Evolutionary conservation across 129 eudicot species (phyloP).

Genomic region (Flaveria ramosissima): DNA sequence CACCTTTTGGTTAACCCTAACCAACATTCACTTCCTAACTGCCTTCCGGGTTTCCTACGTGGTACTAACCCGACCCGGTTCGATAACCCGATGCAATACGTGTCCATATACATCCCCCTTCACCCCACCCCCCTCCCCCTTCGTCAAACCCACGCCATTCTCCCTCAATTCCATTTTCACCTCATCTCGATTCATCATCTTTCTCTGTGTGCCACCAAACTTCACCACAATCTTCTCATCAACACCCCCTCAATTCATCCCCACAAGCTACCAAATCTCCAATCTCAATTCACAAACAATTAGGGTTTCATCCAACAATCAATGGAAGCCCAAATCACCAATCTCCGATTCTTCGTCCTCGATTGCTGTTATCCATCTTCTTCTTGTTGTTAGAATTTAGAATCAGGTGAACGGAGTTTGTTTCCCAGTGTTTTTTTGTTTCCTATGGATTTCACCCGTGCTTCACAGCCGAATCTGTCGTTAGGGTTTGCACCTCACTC

Average conservation of each 20-base stretch:
- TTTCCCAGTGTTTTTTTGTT: background rate
- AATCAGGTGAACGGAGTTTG: background rate
- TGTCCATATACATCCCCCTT: slow-evolving; percentile 42
- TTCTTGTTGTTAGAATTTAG: slow-evolving; percentile 27
- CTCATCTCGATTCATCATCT: slow-evolving; percentile 1
- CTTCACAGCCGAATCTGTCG: slow-evolving; percentile 53
- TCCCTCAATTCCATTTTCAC: background rate
- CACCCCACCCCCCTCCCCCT: background rate
- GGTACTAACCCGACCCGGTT: background rate
- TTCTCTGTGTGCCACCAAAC: background rate
- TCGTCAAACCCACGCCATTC: slow-evolving; percentile 44
- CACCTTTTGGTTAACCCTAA: too few relatives aligned
- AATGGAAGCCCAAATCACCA: slow-evolving; percentile 23
- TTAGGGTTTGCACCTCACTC: slow-evolving; percentile 64
- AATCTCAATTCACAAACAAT: background rate
- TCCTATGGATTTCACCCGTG: slow-evolving; percentile 62
- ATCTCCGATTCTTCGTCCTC: background rate
- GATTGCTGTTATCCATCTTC: slow-evolving; percentile 4
- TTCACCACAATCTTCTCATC: background rate
- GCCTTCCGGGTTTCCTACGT: background rate
- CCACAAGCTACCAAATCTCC: slow-evolving; percentile 13
- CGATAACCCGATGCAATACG: slow-evolving; percentile 10
- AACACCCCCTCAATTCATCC: slow-evolving; percentile 7
- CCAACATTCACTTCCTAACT: too few relatives aligned
- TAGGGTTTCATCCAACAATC: slow-evolving; percentile 28